phyloP scores from a whole-genome alignment of 1,284 basidiomycete genomes.

The Vanrija humicola region DNA sequence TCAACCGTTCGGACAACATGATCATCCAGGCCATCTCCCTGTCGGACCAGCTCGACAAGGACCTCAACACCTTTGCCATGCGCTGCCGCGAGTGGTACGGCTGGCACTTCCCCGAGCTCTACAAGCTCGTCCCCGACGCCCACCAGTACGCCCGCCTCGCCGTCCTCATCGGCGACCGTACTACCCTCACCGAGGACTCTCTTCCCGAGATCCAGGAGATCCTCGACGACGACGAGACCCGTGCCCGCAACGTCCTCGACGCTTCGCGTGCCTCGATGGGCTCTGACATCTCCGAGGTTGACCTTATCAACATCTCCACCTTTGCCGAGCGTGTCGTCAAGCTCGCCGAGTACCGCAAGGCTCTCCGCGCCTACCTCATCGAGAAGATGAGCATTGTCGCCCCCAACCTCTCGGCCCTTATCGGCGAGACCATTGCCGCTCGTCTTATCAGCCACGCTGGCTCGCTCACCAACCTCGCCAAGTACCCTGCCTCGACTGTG shows the following conservation, averaged over 20 bases:
- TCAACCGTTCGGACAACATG: slow-evolving; percentile 99
- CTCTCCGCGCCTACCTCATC: slow-evolving; percentile 78
- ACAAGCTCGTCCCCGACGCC: slow-evolving; percentile 91
- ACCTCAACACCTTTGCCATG: slow-evolving; percentile 99
- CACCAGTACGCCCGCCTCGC: slow-evolving; percentile 87
- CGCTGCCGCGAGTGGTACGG: slow-evolving; percentile 99
- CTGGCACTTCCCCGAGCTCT: slow-evolving; percentile 99
- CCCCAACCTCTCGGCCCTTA: slow-evolving; percentile 87
- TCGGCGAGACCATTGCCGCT: slow-evolving; percentile 93
- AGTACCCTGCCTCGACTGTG: slow-evolving; percentile 97
- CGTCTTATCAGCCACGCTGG: slow-evolving; percentile 97
- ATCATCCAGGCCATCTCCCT: slow-evolving; percentile 99
- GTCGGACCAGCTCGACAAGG: slow-evolving; percentile 98
- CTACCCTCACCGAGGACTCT: slow-evolving; percentile 57
- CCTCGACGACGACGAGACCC: slow-evolving; percentile 78
- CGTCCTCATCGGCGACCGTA: slow-evolving; percentile 86
- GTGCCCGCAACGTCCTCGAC: slow-evolving; percentile 91
- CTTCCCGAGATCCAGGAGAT: slow-evolving; percentile 77
- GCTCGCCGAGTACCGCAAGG: slow-evolving; percentile 90
- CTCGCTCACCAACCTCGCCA: slow-evolving; percentile 91
- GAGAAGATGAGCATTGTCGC: slow-evolving; percentile 99
- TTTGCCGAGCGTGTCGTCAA: slow-evolving; percentile 90
- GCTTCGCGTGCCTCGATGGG: slow-evolving; percentile 95
- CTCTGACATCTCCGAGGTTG: slow-evolving; percentile 83
- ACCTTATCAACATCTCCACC: slow-evolving; percentile 92